Evolutionary conservation across 768 basidiomycete species (phyloP).

Genomic region (Neoboletus magnificus): DNA sequence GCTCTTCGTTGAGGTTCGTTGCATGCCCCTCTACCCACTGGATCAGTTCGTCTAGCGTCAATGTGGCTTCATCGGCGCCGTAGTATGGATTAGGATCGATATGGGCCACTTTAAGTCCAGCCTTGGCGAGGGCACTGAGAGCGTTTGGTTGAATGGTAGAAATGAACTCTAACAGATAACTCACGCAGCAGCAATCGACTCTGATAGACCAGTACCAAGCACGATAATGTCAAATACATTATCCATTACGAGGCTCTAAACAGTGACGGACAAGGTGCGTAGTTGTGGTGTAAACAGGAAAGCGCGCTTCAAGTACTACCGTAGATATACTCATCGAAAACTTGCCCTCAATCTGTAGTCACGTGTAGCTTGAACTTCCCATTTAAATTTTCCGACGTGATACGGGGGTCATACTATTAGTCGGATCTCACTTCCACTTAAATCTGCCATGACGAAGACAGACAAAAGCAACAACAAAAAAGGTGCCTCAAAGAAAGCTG

Average conservation of each 20-base stretch:
- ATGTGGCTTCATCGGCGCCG: conserved; percentile 75
- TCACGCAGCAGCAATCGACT: conserved; percentile 89
- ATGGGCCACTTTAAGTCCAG: conserved; percentile 85
- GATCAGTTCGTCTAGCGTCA: conserved; percentile 77
- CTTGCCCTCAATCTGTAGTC: conserved; percentile 29
- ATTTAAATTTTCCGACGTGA: conserved; percentile 15
- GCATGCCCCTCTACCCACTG: conserved; percentile 55
- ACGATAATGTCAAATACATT: conserved; percentile 62
- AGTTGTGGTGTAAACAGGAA: not conserved
- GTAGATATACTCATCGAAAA: not conserved
- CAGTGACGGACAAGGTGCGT: not conserved
- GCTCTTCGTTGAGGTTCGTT: conserved; percentile 12
- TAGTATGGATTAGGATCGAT: conserved; percentile 84
- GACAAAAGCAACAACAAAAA: conserved; percentile 34
- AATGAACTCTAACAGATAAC: conserved; percentile 25
- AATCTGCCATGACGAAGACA: conserved; percentile 37
- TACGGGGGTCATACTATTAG: not conserved
- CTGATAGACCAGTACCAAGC: conserved; percentile 76
- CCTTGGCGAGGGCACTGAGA: conserved; percentile 79
- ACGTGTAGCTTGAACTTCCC: conserved; percentile 17
- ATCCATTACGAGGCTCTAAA: conserved; percentile 32
- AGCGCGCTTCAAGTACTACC: too few relatives aligned
- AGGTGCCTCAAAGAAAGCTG: conserved; percentile 37
- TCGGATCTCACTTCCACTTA: not conserved
- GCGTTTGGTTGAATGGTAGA: not conserved